Base-by-base conservation (phyloP, 495 filamentous ascomycete species). In the Xylaria intraflava region DNA sequence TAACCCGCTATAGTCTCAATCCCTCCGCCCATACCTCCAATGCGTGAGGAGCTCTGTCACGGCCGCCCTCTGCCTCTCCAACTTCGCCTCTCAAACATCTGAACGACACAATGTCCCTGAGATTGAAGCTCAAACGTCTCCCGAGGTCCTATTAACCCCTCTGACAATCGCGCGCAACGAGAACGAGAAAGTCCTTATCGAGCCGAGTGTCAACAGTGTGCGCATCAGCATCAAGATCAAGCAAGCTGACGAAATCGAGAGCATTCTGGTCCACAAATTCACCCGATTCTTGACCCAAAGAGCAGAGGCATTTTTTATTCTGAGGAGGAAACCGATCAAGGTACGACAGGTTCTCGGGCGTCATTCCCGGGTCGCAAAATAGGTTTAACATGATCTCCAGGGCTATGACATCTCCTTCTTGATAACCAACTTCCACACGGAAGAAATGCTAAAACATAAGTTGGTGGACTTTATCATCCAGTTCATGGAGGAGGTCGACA, bases 401-500 rank as follows among this genome's bases (percentile, higher is more conserved):
- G 94, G 91, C 55, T 97, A 97, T 64, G 93, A 99, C 58, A 99
- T 99, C 65, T 96, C 90, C 2, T 97, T 99, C 78, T 72, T 99
- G 62, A 92, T 99, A 60, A 97, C 94, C 12, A 97, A 99, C 69
- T 90, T 89, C 77, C 93, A 99, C 62, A 96, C 92, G 16, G 94
- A 97, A 67, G 86, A 90, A 62, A 93, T 99, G 89, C 70, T 97
- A 64, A 97, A 96, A 75, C 90, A 98, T 65, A 96, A 98, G 73
- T 75, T 98, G 56, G 94, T 98, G 9, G 93, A 98, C 65, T 98
- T 98, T 63, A 93, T 97, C 55, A 95, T 99, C 55, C 85, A 96
- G 58, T 97, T 96, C 67, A 96, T 97, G 91, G 92, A 97, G 72
- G 94, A 99, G 64, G 93, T 97, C 26, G 93, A 97, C 65, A 97